phyloP scores from a whole-genome alignment of 2,329 filamentous ascomycete species.

The Helminthosporium solani region DNA sequence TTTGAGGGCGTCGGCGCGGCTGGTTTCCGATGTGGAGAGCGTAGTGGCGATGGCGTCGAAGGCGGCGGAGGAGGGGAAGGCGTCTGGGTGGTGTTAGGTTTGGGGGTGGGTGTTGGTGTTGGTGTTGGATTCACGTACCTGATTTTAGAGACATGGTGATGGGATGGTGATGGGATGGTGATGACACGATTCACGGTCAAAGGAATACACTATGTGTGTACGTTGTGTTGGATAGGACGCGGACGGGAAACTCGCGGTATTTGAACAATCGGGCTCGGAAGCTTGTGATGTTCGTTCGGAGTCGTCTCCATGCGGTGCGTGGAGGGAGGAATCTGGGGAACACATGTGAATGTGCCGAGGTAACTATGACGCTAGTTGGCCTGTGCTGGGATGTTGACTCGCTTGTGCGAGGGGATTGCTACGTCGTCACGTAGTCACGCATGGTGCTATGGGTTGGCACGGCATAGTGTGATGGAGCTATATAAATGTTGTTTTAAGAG shows the following conservation, averaged over 20 bases:
- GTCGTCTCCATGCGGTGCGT: too few relatives aligned
- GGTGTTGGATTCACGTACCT: slow-evolving; percentile 27
- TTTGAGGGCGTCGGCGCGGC: slow-evolving; percentile 86
- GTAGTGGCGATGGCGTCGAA: slow-evolving; percentile 84
- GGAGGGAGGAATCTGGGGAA: neutral
- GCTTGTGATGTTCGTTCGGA: slow-evolving; percentile 20
- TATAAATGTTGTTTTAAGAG: too few relatives aligned
- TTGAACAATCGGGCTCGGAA: slow-evolving; percentile 16
- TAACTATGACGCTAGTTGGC: neutral
- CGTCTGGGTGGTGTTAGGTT: slow-evolving; percentile 33
- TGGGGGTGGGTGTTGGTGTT: neutral
- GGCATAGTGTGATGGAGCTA: too few relatives aligned
- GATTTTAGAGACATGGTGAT: slow-evolving; percentile 36
- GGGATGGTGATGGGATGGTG: neutral
- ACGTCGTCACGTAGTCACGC: too few relatives aligned
- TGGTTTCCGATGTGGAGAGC: slow-evolving; percentile 67
- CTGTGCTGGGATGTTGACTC: neutral
- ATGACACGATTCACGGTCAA: too few relatives aligned
- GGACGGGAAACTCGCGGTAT: slow-evolving; percentile 5
- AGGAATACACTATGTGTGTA: too few relatives aligned
- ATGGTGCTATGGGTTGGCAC: too few relatives aligned
- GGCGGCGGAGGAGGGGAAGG: slow-evolving; percentile 67
- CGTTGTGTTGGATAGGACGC: too few relatives aligned
- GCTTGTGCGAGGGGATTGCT: too few relatives aligned
- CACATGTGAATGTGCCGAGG: neutral